Conservation (phyloP, 352 stramenopile genomes). For the Phytophthora podocarpi region DNA sequence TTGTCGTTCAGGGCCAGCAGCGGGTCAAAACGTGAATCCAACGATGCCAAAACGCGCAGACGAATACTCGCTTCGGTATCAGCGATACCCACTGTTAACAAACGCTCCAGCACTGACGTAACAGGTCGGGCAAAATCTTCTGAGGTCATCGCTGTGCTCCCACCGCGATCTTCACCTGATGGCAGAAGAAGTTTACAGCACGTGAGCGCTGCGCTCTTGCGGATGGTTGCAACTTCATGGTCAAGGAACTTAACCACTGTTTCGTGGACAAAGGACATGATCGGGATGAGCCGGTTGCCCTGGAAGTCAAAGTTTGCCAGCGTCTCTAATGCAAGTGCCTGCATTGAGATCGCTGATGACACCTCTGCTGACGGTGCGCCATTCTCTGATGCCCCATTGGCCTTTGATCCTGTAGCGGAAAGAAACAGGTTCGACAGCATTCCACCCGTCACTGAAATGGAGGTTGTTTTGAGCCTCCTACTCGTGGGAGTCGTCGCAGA, state of each 20-base stretch:
- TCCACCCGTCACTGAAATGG: conserved; percentile 71
- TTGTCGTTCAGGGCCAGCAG: conserved; percentile 85
- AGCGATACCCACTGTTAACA: conserved; percentile 86
- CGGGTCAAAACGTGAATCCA: conserved; percentile 84
- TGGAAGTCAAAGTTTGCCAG: conserved; percentile 89
- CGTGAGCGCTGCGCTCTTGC: conserved; percentile 87
- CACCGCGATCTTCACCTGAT: conserved; percentile 60
- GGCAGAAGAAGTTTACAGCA: conserved; percentile 87
- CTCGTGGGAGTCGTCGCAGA: conserved; percentile 62
- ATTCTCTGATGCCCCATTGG: conserved; percentile 49
- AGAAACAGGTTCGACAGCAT: conserved; percentile 78
- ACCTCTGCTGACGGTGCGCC: conserved; percentile 42
- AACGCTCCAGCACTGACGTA: conserved; percentile 74
- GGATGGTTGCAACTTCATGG: conserved; percentile 83
- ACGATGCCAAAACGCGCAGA: conserved; percentile 75
- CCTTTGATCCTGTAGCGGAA: conserved; percentile 49
- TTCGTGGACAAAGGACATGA: conserved; percentile 90
- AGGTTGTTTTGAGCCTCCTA: conserved; percentile 74
- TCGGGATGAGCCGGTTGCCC: conserved; percentile 82
- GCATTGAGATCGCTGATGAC: conserved; percentile 73
- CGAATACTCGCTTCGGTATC: conserved; percentile 88
- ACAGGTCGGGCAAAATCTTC: conserved; percentile 80
- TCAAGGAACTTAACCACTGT: conserved; percentile 89
- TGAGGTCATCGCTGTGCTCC: conserved; percentile 48
- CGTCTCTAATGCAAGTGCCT: conserved; percentile 84